phyloP scores from a whole-genome alignment of 345 rosid species.

The Gossypium anomalum region DNA sequence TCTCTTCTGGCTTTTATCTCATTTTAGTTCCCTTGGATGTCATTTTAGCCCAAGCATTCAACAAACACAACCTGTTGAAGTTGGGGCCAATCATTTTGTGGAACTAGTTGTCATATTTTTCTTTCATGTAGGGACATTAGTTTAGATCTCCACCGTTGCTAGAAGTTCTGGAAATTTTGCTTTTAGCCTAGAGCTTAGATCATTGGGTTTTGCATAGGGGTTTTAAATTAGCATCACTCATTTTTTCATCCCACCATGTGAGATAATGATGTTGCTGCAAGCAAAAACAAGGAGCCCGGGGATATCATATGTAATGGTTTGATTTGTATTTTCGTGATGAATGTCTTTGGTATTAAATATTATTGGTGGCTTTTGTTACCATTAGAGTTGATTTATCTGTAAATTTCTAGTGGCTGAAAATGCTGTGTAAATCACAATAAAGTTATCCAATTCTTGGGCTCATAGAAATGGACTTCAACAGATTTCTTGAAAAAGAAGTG shows the following conservation, averaged over 20 bases:
- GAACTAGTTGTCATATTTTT: not conserved
- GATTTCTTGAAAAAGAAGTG: too few relatives aligned
- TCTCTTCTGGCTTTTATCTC: not conserved
- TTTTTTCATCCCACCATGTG: not conserved
- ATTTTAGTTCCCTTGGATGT: not conserved
- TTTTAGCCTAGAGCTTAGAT: not conserved
- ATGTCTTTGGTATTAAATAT: too few relatives aligned
- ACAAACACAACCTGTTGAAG: constrained; percentile 5
- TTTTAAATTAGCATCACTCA: not conserved
- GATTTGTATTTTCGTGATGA: too few relatives aligned
- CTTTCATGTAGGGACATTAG: not conserved
- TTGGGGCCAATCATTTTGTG: not conserved
- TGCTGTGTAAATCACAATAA: too few relatives aligned
- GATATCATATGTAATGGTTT: too few relatives aligned
- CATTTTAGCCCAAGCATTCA: constrained; percentile 1
- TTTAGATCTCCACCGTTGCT: not conserved
- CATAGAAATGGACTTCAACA: too few relatives aligned
- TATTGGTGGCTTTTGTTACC: too few relatives aligned
- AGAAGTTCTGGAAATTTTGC: constrained; percentile 1
- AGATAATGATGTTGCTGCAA: not conserved
- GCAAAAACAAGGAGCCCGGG: too few relatives aligned
- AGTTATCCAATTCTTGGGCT: too few relatives aligned
- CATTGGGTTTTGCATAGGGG: not conserved
- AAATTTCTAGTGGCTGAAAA: too few relatives aligned
- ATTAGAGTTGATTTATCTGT: too few relatives aligned